phyloP scores from a whole-genome alignment of 306 rosid genomes.

The Cercis canadensis region DNA sequence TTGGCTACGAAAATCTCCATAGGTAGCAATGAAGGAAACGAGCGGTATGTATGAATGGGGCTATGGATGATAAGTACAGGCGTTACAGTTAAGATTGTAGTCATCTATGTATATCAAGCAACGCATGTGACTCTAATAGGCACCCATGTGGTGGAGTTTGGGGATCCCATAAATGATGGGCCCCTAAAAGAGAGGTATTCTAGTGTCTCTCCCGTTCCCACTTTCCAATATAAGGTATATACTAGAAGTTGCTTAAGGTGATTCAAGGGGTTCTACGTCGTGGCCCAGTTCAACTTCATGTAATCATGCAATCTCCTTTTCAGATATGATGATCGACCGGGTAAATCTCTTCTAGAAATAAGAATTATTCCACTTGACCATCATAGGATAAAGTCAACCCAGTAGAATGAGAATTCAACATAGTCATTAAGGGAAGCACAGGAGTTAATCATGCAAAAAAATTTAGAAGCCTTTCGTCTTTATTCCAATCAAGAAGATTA shows the following conservation, averaged over 20 bases:
- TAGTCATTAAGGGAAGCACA: neutral
- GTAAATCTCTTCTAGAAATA: neutral
- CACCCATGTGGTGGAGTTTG: constrained; percentile 50
- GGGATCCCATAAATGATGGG: constrained; percentile 48
- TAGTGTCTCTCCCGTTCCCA: constrained; percentile 27
- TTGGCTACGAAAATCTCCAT: too few relatives aligned
- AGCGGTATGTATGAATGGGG: constrained; percentile 44
- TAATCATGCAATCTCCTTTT: constrained; percentile 30
- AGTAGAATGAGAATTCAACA: neutral
- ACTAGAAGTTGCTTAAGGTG: constrained; percentile 15
- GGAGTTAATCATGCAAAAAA: constrained; percentile 6
- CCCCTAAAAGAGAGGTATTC: constrained; percentile 41
- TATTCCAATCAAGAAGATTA: neutral
- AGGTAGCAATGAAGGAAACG: constrained; percentile 29
- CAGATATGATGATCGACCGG: neutral
- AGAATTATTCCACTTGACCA: neutral
- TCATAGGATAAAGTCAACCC: neutral
- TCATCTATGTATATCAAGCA: constrained; percentile 35
- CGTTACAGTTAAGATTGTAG: constrained; percentile 38
- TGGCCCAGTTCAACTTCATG: constrained; percentile 11
- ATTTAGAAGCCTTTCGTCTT: neutral
- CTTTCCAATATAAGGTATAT: neutral
- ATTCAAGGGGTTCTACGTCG: constrained; percentile 16
- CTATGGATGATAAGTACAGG: constrained; percentile 38
- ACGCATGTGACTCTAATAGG: constrained; percentile 43